Percentiles rank a stretch among this genome's conserved stretches.
These are phyloP conservation scores for Leishmania guyanensis DNA, from an alignment of 208 protist species.

Conservation along the genomic window DNA sequence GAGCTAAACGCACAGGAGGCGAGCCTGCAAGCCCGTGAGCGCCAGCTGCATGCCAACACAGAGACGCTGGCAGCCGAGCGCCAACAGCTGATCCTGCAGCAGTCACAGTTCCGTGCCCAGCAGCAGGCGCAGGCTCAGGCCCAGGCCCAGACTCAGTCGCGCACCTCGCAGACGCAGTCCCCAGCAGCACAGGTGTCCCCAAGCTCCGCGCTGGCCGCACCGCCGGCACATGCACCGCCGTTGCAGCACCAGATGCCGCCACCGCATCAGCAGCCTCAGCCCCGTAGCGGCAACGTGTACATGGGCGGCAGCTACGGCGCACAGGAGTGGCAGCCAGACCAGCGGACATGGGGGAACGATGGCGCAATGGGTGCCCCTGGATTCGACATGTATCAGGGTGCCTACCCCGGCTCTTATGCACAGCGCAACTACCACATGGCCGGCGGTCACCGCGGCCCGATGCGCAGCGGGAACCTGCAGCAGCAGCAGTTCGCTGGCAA, in stretches of 20 bases:
- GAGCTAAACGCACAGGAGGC: slow-evolving; percentile 52
- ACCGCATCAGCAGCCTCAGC: slow-evolving; percentile 28
- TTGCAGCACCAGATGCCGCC: slow-evolving; percentile 28
- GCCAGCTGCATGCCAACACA: slow-evolving; percentile 43
- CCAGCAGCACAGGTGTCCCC: slow-evolving; percentile 30
- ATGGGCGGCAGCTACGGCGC: slow-evolving; percentile 19
- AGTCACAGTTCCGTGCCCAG: slow-evolving; percentile 35
- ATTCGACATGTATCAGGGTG: slow-evolving; percentile 22
- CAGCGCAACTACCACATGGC: slow-evolving; percentile 17
- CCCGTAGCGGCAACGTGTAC: slow-evolving; percentile 31
- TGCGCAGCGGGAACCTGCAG: slow-evolving; percentile 20
- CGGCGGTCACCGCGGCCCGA: slow-evolving; percentile 11
- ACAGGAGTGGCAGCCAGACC: slow-evolving; percentile 20
- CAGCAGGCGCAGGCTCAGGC: slow-evolving; percentile 30
- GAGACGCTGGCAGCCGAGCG: slow-evolving; percentile 39
- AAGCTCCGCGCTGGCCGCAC: slow-evolving; percentile 16
- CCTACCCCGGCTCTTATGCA: slow-evolving; percentile 14
- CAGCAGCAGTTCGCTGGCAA: slow-evolving; percentile 29
- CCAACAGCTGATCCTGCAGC: slow-evolving; percentile 48
- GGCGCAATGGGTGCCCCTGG: slow-evolving; percentile 16
- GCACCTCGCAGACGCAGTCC: slow-evolving; percentile 29
- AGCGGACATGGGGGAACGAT: slow-evolving; percentile 28
- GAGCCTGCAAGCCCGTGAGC: slow-evolving; percentile 34
- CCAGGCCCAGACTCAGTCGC: slow-evolving; percentile 4
- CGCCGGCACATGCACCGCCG: slow-evolving; percentile 15